These are phyloP conservation scores for Trichoderma cornu-damae DNA, from an alignment of 2,329 filamentous ascomycete species.

Conservation along the genomic window DNA sequence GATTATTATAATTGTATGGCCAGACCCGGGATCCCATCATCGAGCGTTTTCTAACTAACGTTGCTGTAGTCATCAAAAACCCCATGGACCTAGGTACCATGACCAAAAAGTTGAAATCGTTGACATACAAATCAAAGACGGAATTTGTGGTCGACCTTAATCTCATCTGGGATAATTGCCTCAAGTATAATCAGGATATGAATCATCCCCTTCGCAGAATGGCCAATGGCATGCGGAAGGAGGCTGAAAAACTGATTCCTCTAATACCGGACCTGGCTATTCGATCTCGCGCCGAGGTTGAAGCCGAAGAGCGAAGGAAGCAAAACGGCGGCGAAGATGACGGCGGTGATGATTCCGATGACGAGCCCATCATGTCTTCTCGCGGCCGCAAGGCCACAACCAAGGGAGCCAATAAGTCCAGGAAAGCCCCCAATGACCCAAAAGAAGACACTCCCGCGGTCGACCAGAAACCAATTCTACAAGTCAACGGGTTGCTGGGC, in stretches of 20 bases:
- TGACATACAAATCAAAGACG: conserved; percentile 79
- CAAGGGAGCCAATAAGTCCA: conserved; percentile 70
- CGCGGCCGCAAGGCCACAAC: conserved; percentile 78
- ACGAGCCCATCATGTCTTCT: conserved; percentile 97
- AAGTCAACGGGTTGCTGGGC: conserved; percentile 59
- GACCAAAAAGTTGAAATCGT: conserved; percentile 90
- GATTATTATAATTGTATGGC: conserved; percentile 87
- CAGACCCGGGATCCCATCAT: not conserved
- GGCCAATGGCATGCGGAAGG: conserved; percentile 93
- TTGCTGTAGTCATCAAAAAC: conserved; percentile 71
- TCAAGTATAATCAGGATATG: conserved; percentile 90
- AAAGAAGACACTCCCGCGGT: conserved; percentile 73
- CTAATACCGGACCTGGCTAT: conserved; percentile 91
- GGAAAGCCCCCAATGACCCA: conserved; percentile 67
- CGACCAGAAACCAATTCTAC: conserved; percentile 68
- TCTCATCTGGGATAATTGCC: conserved; percentile 93
- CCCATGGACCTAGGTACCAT: conserved; percentile 97
- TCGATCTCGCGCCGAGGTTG: conserved; percentile 86
- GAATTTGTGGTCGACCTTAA: conserved; percentile 93
- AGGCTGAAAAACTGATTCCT: conserved; percentile 93
- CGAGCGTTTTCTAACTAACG: conserved; percentile 23
- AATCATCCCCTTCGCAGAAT: conserved; percentile 84
- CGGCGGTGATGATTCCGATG: conserved; percentile 84
- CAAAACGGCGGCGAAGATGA: conserved; percentile 82
- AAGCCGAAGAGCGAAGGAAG: conserved; percentile 78